Evolutionary conservation across 768 basidiomycete species (phyloP), one percentile per base, ranked within the genome.

Genomic region (Tulasnella sp.): DNA sequence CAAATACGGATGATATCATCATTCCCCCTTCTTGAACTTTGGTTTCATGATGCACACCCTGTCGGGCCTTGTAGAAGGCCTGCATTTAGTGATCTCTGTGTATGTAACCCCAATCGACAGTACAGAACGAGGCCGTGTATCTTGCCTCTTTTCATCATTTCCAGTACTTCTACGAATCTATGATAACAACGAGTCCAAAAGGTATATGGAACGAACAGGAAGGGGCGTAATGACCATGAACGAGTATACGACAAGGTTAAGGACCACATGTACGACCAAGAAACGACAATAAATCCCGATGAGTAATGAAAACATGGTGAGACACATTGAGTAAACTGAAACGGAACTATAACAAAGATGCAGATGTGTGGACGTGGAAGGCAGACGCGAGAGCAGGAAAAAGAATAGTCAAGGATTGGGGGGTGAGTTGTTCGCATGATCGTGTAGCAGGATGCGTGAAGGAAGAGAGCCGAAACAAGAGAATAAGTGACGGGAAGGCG

Each of bases 381-480:
- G 61, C 61, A 67, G 11, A 44, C 11, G 3, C 44, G 44, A 44
- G 44, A 44, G 13, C 10, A 15, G 13, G 9, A 42, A 26, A 57
- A 29, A 67, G 32, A 26, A 67, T 26, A 67, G 61, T 67, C 61
- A 35, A 18, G 13, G 32, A 67, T 67, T 67, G 61, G 35, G 61
- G 61, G 61, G 61, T 67, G 61, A 67, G 61, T 67, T 67, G 61
- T 67, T 67, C 61, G 61, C 61, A 67, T 29, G 32, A 35, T 67
- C 61, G 61, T 67, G 61, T 67, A 67, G 32, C 61, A 29, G 61
- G 61, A 67, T 67, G 61, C 61, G 61, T 67, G 61, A 67, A 67
- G 61, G 32, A 32, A 67, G 15, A 15, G 61, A 67, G 16, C 15
- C 61, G 16, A 57, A 35, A 67, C 61, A 29, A 67, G 61, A 13